Base-by-base conservation (phyloP, 306 rosid genomes). In the Corylus avellana region DNA sequence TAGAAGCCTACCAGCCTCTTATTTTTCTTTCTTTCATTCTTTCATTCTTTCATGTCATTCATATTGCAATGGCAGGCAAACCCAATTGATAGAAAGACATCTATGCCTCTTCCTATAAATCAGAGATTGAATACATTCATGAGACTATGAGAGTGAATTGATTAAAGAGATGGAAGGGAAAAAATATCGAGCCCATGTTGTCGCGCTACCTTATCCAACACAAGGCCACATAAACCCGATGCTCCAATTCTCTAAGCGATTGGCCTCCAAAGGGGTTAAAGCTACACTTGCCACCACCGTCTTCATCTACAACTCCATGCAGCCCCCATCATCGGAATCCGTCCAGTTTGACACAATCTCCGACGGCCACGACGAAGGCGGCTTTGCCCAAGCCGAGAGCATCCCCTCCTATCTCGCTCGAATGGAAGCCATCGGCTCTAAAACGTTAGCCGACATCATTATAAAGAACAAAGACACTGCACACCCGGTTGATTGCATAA, bases 221-320 rank as follows among this genome's bases (percentile, higher is more conserved):
- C 94, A 90, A 71, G 94, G 92, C n/a, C 92, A 88, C 85, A 25
- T 88, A 53, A 90, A 90, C 29, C 94, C 94, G 0, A 50, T 87
- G 87, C 85, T 86, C 59, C 88, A 90, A 66, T 81, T 90, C 62
- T 78, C 80, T 84, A 88, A 86, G 25, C 42, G 73, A 0, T 77
- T 90, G 47, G 74, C 77, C 76, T 81, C 76, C 44, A 76, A 87
- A 73, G 91, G 89, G 48, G 29, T 85, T 1, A 82, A 35, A 39
- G 58, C 75, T 32, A 90, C 97, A 1, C 16, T 92, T 4, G 90
- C 88, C 78, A 77, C 81, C 71, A 87, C 97, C 67, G 8, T 70
- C 50, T 92, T 80, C 87, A 86, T 87, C 78, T 58, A 81, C 80
- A 90, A 85, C 27, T 76, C 88, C 74, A 76, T 85, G 82, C 75